A percentile compares a stretch with the other conserved stretches of the same genome.
Conservation (phyloP, 169 alveolate genomes). For the Eimeria tenella region DNA sequence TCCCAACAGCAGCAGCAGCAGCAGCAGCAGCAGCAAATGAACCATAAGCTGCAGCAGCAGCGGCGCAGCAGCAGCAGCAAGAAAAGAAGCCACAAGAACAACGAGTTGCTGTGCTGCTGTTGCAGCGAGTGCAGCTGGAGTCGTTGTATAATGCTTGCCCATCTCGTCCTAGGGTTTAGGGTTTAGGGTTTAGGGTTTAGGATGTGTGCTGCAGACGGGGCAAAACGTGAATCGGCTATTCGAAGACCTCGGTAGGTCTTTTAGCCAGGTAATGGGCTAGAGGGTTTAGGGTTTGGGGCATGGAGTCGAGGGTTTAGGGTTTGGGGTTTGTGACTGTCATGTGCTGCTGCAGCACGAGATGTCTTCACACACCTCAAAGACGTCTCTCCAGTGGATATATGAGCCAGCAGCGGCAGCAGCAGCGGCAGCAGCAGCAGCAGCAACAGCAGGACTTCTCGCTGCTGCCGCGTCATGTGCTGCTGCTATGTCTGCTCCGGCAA, state of each 20-base stretch:
- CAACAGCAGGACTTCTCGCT: no score
- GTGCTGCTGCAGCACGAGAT: conserved; percentile 19
- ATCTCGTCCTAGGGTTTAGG: neutral
- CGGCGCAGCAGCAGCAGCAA: no score
- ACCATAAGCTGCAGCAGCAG: no score
- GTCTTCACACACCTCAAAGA: conserved; percentile 14
- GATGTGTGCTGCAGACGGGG: conserved; percentile 80
- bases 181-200: conserved; percentile 8
- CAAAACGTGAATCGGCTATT: conserved; percentile 83
- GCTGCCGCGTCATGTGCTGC: no score
- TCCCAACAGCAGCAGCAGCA: neutral
- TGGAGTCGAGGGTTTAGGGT: neutral
- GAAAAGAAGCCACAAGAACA: no score
- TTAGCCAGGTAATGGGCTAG: neutral
- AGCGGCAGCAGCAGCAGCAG: neutral
- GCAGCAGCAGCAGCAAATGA: neutral
- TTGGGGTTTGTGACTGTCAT: neutral
- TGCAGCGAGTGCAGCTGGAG: conserved; percentile 44
- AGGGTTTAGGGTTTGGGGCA: neutral
- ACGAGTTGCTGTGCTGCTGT: neutral
- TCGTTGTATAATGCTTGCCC: neutral
- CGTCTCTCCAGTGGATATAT: neutral
- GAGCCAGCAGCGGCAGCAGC: neutral
- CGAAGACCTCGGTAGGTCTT: conserved; percentile 81
- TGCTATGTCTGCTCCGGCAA: no score